phyloP scores from a whole-genome alignment of 805 yeast species.

The Yarrowia keelungensis region DNA sequence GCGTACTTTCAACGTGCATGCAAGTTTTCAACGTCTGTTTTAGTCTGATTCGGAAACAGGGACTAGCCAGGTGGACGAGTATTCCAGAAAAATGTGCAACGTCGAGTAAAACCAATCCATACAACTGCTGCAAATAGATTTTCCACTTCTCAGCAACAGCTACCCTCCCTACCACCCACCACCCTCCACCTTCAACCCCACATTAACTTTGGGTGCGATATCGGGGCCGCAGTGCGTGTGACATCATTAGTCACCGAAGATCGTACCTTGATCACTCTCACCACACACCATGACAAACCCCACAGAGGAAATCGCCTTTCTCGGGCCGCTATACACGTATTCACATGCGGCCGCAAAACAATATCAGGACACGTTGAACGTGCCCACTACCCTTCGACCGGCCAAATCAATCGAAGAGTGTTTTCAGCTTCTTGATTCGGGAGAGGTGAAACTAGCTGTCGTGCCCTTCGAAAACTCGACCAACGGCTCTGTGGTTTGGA shows the following conservation, averaged over 20 bases:
- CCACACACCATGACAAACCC: conserved; percentile 1
- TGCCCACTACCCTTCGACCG: conserved; percentile 43
- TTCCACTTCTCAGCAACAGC: too few relatives aligned
- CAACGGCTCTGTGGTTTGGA: conserved; percentile 88
- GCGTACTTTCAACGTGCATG: too few relatives aligned
- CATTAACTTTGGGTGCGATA: conserved; percentile 21
- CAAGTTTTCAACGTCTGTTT: too few relatives aligned
- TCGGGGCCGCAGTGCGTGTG: conserved; percentile 4
- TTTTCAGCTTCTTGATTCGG: conserved; percentile 59
- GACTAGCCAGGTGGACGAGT: too few relatives aligned
- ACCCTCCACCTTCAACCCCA: too few relatives aligned
- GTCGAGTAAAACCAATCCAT: too few relatives aligned
- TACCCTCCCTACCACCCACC: too few relatives aligned
- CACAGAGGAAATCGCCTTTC: conserved; percentile 56
- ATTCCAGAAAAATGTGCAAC: too few relatives aligned
- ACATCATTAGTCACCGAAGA: conserved; percentile 4
- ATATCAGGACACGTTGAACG: conserved; percentile 16
- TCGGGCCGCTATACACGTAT: conserved; percentile 93
- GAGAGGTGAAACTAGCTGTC: conserved; percentile 69
- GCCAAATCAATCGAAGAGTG: conserved; percentile 56
- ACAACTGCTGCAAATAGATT: too few relatives aligned
- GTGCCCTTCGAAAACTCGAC: conserved; percentile 95
- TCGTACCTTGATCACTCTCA: neutral
- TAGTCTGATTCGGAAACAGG: too few relatives aligned
- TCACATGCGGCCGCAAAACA: conserved; percentile 71